Evolutionary conservation across 2,329 filamentous ascomycete species (phyloP).

Genomic region (Grosmannia clavigera): DNA sequence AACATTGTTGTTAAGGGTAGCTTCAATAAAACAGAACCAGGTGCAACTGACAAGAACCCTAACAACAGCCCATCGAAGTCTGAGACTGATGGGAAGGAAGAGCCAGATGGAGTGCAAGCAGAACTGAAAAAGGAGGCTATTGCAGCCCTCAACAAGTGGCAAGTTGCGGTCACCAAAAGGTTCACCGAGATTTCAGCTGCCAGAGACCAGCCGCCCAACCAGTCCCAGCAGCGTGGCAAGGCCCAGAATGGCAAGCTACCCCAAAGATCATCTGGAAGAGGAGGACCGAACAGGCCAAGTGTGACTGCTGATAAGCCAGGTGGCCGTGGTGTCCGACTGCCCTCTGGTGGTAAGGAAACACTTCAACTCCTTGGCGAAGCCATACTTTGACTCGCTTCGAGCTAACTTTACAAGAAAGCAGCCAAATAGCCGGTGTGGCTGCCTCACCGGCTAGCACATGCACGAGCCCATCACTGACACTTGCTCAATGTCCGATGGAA

Average conservation of each 20-base stretch:
- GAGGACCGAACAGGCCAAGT: neutral
- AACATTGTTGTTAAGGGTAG: neutral
- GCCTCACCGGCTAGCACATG: constrained; percentile 2
- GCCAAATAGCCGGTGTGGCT: constrained; percentile 10
- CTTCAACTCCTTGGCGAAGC: neutral
- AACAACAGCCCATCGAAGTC: constrained; percentile 8
- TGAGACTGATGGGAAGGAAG: constrained; percentile 40
- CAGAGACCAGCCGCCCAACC: constrained; percentile 24
- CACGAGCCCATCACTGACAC: constrained; percentile 7
- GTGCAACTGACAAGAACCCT: neutral
- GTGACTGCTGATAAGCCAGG: neutral
- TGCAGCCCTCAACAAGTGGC: constrained; percentile 70
- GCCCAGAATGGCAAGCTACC: neutral
- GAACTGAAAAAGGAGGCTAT: constrained; percentile 60
- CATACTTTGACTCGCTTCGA: neutral
- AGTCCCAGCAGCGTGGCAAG: constrained; percentile 13
- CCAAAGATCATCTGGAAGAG: neutral
- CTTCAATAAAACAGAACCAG: neutral
- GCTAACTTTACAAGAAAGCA: neutral
- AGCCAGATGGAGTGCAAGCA: constrained; percentile 35
- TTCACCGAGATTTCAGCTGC: constrained; percentile 54
- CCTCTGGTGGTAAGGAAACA: neutral
- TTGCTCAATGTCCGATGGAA: constrained; percentile 40
- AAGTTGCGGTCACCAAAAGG: constrained; percentile 54
- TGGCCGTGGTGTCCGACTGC: neutral